phyloP scores from a whole-genome alignment of 2,329 filamentous ascomycete species.

The Emergomyces pasteurianus region DNA sequence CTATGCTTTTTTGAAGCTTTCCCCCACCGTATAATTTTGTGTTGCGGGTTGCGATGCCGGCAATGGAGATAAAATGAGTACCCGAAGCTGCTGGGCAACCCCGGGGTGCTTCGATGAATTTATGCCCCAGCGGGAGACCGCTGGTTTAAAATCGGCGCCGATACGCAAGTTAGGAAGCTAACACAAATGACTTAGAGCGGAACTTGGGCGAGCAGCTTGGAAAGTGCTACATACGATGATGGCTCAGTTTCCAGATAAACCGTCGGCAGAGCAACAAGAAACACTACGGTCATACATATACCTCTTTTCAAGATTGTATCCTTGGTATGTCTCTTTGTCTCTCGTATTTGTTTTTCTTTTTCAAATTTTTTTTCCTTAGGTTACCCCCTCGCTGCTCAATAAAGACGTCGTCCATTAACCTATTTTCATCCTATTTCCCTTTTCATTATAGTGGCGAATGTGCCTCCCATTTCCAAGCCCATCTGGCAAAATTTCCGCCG shows the following conservation, averaged over 20 bases:
- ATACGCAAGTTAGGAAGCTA: background rate
- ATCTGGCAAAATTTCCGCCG: constrained; percentile 51
- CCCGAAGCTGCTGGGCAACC: background rate
- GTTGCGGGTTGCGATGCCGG: background rate
- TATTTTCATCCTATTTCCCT: background rate
- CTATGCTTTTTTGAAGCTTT: background rate
- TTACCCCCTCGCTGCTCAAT: background rate
- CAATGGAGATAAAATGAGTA: background rate
- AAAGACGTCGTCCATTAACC: background rate
- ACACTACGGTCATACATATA: constrained; percentile 50
- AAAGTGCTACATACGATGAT: constrained; percentile 56
- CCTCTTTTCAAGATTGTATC: constrained; percentile 53
- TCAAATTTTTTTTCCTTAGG: no score
- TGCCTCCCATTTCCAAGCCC: constrained; percentile 49
- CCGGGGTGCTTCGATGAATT: background rate
- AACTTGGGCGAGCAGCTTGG: constrained; percentile 54
- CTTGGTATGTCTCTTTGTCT: constrained; percentile 37
- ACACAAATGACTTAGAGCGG: constrained; percentile 33
- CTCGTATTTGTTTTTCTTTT: background rate
- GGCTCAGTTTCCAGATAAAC: constrained; percentile 52
- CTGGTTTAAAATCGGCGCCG: background rate
- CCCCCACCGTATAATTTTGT: background rate
- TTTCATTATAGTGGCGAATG: constrained; percentile 45
- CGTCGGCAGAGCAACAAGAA: constrained; percentile 47
- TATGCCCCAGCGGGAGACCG: background rate